These are phyloP conservation scores for Penstemon eatonii DNA, from an alignment of 257 asterid species.

Conservation along the genomic window DNA sequence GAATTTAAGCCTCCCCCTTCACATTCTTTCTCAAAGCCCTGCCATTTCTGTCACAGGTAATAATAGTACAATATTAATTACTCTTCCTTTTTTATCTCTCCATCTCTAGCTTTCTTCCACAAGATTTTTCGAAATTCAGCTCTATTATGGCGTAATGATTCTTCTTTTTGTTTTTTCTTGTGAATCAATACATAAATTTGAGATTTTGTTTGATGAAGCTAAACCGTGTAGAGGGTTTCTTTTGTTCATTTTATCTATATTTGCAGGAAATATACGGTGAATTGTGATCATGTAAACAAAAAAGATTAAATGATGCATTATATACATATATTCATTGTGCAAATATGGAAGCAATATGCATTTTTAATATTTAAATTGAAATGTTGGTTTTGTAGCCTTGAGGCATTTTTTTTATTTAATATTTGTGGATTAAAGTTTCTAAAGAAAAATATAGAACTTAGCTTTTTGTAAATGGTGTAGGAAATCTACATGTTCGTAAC, in stretches of 20 bases:
- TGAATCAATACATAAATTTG: too few relatives aligned
- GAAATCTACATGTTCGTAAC: constrained; percentile 27
- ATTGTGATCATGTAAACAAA: background rate
- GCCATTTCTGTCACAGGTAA: constrained; percentile 31
- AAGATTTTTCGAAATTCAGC: background rate
- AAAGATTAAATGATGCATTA: background rate
- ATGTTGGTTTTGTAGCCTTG: too few relatives aligned
- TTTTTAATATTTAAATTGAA: background rate
- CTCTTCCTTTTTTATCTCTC: background rate
- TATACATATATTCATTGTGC: background rate
- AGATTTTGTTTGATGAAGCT: background rate
- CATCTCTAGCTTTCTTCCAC: background rate
- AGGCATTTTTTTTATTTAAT: background rate
- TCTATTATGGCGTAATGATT: constrained; percentile 6
- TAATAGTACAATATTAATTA: background rate
- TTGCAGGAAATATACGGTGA: background rate
- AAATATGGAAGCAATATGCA: background rate
- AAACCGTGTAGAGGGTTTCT: background rate
- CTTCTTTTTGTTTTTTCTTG: background rate
- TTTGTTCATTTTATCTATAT: background rate
- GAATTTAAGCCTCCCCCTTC: constrained; percentile 1
- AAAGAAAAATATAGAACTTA: background rate
- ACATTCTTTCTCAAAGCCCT: constrained; percentile 24
- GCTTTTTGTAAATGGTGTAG: constrained; percentile 26
- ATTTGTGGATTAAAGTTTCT: too few relatives aligned